Percentiles rank a stretch among this genome's conserved stretches.
Conservation (phyloP, 768 basidiomycete species). For the Auriculariales sp. region DNA sequence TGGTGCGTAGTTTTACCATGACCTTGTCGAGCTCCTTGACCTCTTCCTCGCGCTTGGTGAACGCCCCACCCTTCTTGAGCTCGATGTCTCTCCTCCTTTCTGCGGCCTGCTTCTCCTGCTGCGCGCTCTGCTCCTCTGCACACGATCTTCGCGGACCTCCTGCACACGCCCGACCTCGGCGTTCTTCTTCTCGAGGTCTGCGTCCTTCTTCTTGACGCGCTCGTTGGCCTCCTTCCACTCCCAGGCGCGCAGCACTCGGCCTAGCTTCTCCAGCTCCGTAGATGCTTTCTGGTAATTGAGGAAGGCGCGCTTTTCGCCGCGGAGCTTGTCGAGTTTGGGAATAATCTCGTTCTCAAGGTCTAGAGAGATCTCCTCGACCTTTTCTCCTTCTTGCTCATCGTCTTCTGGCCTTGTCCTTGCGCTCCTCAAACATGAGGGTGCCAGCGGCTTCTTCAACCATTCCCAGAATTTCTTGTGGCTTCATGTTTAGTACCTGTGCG, state of each 20-base stretch:
- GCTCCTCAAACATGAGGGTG: constrained; percentile 97
- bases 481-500: constrained; percentile 82
- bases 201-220: constrained; percentile 38
- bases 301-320: constrained; percentile 76
- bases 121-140: constrained; percentile 46
- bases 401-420: constrained; percentile 93
- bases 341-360: constrained; percentile 81
- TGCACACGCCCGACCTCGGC: constrained; percentile 32
- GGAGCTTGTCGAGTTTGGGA: constrained; percentile 84
- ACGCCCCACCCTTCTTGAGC: constrained; percentile 82
- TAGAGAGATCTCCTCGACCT: constrained; percentile 74
- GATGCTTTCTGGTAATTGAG: constrained; percentile 82
- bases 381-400: constrained; percentile 97
- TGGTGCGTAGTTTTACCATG: constrained; percentile 76
- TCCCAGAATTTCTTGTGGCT: constrained; percentile 89
- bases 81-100: constrained; percentile 71
- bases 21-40: constrained; percentile 67
- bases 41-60: constrained; percentile 72
- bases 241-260: constrained; percentile 68
- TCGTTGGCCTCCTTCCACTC: constrained; percentile 64
- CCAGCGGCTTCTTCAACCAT: constrained; percentile 99
- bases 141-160: constrained; percentile 33
- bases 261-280: constrained; percentile 76
- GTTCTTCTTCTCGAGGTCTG: constrained; percentile 36
- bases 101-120: constrained; percentile 52